Conservation (phyloP, 2,329 filamentous ascomycete species). For the Clonostachys rosea region DNA sequence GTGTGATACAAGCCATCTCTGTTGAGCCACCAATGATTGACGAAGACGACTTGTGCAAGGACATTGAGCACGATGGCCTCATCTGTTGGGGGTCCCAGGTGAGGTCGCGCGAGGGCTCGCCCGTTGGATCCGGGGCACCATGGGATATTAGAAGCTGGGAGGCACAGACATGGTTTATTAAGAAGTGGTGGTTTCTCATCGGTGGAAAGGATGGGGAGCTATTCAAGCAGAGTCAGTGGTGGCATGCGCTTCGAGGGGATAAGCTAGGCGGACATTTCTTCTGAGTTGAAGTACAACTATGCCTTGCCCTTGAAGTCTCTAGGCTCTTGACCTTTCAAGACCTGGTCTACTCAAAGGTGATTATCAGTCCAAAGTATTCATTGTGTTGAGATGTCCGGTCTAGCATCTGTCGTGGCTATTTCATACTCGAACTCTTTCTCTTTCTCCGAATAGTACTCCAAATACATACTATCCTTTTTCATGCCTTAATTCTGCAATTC, state of each 20-base stretch:
- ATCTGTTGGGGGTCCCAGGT: conserved; percentile 24
- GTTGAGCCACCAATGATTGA: conserved; percentile 19
- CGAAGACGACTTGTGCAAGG: conserved; percentile 25
- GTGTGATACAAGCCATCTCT: conserved; percentile 14
- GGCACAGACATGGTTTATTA: conserved; percentile 33
- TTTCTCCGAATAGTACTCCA: too few relatives aligned
- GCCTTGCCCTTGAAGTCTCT: too few relatives aligned
- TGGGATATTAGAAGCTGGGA: conserved; percentile 41
- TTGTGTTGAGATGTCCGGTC: too few relatives aligned
- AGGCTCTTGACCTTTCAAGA: too few relatives aligned
- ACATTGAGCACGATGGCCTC: conserved; percentile 24
- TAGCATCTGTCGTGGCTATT: too few relatives aligned
- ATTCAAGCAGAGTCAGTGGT: conserved; percentile 20
- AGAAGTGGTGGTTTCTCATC: conserved; percentile 28
- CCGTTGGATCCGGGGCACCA: conserved; percentile 27
- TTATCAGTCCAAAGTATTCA: too few relatives aligned
- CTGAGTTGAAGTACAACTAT: too few relatives aligned
- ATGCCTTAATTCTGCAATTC: too few relatives aligned
- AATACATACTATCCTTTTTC: too few relatives aligned
- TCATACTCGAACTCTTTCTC: too few relatives aligned
- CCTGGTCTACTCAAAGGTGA: too few relatives aligned
- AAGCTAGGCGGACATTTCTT: not conserved
- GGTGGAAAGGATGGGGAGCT: conserved; percentile 29
- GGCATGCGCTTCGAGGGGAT: conserved; percentile 18
- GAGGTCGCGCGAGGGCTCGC: conserved; percentile 13